Evolutionary conservation across 2,329 filamentous ascomycete species (phyloP).

Genomic region (Cladosporium sp.): DNA sequence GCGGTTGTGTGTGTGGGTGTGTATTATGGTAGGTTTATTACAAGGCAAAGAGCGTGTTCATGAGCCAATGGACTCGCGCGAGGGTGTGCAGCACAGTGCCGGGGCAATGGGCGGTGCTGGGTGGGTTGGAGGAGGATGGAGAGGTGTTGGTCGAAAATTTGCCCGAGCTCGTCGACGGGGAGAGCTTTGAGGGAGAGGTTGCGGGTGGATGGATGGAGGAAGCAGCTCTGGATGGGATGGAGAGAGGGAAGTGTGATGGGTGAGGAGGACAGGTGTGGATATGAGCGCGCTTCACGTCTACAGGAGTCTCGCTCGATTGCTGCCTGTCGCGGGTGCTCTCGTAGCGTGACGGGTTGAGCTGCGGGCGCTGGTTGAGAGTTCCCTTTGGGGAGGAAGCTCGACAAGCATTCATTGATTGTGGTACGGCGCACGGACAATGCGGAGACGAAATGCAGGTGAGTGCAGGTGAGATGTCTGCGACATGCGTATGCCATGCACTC

Average conservation of each 20-base stretch:
- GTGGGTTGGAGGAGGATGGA: slow-evolving; percentile 12
- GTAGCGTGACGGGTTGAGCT: neutral
- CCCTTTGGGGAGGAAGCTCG: neutral
- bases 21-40: slow-evolving; percentile 17
- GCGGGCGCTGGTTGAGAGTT: slow-evolving; percentile 3
- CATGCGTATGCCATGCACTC: slow-evolving; percentile 1
- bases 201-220: slow-evolving; percentile 3
- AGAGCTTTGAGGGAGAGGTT: slow-evolving; percentile 3
- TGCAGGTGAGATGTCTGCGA: neutral
- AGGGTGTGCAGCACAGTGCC: neutral
- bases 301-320: neutral
- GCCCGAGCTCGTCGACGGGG: slow-evolving; percentile 3
- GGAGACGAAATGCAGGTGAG: slow-evolving; percentile 4
- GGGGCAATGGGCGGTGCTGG: neutral
- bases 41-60: slow-evolving; percentile 19
- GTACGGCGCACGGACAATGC: neutral
- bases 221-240: neutral
- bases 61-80: slow-evolving; percentile 8
- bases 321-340: neutral
- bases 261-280: slow-evolving; percentile 9
- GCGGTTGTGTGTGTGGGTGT: slow-evolving; percentile 23
- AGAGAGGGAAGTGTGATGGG: neutral
- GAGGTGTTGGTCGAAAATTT: slow-evolving; percentile 9
- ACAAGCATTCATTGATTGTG: neutral
- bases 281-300: neutral